Conservation (phyloP, 2,329 filamentous ascomycete genomes). For the Alternaria consortialis region DNA sequence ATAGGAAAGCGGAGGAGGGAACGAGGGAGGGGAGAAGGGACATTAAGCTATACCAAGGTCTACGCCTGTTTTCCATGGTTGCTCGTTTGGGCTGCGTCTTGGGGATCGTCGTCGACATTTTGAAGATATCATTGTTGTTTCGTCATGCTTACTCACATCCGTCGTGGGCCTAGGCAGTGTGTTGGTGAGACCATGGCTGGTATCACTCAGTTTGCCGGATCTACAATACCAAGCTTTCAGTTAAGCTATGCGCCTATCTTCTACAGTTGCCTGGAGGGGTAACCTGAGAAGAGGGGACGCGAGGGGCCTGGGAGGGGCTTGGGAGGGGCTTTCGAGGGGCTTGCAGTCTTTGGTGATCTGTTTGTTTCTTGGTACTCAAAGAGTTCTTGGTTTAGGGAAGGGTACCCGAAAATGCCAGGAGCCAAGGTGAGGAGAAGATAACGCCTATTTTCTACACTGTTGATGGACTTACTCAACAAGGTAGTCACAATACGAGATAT, state of each 20-base stretch:
- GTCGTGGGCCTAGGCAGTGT: too few relatives aligned
- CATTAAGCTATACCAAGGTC: neutral
- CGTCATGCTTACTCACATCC: neutral
- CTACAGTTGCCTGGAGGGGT: slow-evolving; percentile 1
- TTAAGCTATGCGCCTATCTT: slow-evolving; percentile 10
- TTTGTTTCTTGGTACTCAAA: slow-evolving; percentile 1
- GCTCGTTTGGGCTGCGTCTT: neutral
- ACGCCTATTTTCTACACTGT: slow-evolving; percentile 15
- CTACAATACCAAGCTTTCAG: neutral
- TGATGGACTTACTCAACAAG: slow-evolving; percentile 11
- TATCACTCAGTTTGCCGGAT: too few relatives aligned
- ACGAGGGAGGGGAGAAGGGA: too few relatives aligned
- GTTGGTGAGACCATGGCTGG: too few relatives aligned
- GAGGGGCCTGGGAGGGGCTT: neutral
- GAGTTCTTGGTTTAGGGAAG: neutral
- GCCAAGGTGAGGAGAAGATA: slow-evolving; percentile 16
- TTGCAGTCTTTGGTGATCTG: slow-evolving; percentile 1
- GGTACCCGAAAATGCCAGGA: neutral
- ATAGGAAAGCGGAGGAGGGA: neutral
- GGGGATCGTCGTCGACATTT: neutral
- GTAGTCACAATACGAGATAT: slow-evolving; percentile 8
- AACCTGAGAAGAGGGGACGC: neutral
- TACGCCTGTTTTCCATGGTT: neutral
- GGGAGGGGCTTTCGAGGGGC: neutral
- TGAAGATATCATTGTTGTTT: too few relatives aligned